Conservation (phyloP, 2,329 filamentous ascomycete species). For the Curvularia sp. region DNA sequence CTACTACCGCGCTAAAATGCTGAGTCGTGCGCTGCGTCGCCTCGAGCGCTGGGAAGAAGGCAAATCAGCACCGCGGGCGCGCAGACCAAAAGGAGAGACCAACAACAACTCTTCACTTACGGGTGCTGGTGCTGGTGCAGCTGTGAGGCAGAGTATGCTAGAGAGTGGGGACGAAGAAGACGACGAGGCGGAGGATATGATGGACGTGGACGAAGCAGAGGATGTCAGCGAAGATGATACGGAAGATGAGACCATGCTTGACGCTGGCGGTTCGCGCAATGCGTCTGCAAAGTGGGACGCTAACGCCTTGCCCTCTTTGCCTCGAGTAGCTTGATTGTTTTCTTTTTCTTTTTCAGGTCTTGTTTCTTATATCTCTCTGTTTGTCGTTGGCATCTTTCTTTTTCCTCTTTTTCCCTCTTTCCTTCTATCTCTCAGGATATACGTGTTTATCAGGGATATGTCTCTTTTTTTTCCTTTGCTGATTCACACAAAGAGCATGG, state of each 20-base stretch:
- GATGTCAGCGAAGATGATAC: slow-evolving; percentile 22
- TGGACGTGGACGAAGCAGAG: slow-evolving; percentile 38
- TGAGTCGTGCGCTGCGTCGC: slow-evolving; percentile 69
- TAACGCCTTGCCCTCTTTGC: slow-evolving; percentile 32
- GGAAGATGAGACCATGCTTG: slow-evolving; percentile 10
- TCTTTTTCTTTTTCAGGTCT: background rate
- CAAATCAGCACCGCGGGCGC: slow-evolving; percentile 31
- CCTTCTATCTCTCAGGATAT: background rate
- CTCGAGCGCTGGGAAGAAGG: slow-evolving; percentile 72
- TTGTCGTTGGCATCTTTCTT: background rate
- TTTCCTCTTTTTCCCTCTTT: background rate
- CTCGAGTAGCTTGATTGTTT: slow-evolving; percentile 20
- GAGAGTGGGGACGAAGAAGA: slow-evolving; percentile 21
- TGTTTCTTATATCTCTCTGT: too few species aligned
- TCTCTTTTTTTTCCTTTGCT: background rate
- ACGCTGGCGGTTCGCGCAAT: background rate
- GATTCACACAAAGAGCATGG: background rate
- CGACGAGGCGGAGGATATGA: slow-evolving; percentile 14
- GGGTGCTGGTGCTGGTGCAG: background rate
- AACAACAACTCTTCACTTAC: background rate
- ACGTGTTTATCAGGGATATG: background rate
- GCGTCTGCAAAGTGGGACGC: slow-evolving; percentile 15
- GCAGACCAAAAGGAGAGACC: slow-evolving; percentile 30
- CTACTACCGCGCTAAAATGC: slow-evolving; percentile 68
- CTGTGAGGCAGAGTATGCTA: slow-evolving; percentile 6